Evolutionary conservation across 2,329 filamentous ascomycete species (phyloP), one percentile per base, ranked within the genome.

Genomic region (Fusarium sp.): DNA sequence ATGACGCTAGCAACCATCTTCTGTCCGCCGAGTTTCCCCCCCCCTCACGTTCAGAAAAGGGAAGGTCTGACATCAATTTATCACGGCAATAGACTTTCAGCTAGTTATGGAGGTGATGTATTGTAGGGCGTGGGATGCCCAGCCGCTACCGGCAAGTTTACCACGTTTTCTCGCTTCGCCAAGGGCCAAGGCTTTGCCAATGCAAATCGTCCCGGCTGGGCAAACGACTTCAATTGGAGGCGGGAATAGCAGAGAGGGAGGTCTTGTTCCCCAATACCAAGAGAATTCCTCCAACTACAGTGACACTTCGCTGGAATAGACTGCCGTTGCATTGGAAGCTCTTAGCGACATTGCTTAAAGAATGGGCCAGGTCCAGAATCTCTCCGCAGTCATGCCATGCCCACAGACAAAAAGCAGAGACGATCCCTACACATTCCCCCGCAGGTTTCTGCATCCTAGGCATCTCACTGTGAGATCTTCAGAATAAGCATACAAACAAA

Each of bases 161-260:
- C 70, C 70, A 71, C 63, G 33, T 60, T 65, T 73, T n/a, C 14
- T 35, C 1, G 1, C 1, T 35, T 49, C 46, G 69, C 73, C 73
- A 76, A 76, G 73, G 73, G 49, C 49, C 49, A 54, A 54, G 49
- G 15, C 12, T 33, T 19, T 37, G 37, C 65, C 42, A 56, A 65
- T 41, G 56, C 31, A 68, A 76, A 71, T 71, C 69, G 33, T 49
- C 59, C 61, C 63, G 21, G 48, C 71, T 72, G 58, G 71, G 71
- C 73, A 52, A 37, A 35, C 4, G 23, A 27, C 19, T 56, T 48
- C 61, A 69, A 75, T 75, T 73, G 73, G 73, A 72, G 62, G 63
- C 73, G 72, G 73, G 66, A 74, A 74, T 74, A 74, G 68, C 54
- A 31, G 49, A 7, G 27, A 25, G 29, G 23, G 5, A 31, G 5